Conservation (phyloP, 495 filamentous ascomycete species). For the Friedmanniomyces endolithicus region DNA sequence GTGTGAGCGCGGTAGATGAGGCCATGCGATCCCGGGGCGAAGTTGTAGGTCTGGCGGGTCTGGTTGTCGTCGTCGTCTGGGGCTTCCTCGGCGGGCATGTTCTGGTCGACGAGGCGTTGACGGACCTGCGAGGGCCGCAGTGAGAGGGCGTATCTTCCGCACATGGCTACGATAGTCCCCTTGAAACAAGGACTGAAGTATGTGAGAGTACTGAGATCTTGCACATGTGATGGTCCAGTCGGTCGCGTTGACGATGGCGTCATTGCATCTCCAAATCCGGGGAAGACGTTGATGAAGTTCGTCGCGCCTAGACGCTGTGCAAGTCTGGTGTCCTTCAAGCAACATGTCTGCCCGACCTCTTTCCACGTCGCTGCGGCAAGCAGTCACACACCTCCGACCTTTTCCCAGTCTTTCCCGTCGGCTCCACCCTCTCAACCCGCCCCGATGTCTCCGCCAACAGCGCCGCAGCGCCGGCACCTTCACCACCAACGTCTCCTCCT, state of each 20-base stretch:
- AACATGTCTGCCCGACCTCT: constrained; percentile 5
- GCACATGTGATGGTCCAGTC: too few relatives aligned
- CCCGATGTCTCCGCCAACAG: constrained; percentile 1
- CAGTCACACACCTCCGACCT: not conserved
- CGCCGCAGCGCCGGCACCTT: constrained; percentile 6
- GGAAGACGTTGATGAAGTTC: too few relatives aligned
- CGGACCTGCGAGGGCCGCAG: constrained; percentile 53
- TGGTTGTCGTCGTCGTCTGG: constrained; percentile 54
- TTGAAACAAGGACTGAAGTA: not conserved
- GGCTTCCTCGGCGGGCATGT: constrained; percentile 66
- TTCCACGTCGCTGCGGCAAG: not conserved
- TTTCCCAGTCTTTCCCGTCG: constrained; percentile 3
- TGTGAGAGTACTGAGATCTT: too few relatives aligned
- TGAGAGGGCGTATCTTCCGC: constrained; percentile 71
- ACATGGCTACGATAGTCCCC: constrained; percentile 43
- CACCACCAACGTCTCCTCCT: constrained; percentile 2
- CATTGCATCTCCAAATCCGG: too few relatives aligned
- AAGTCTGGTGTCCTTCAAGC: not conserved
- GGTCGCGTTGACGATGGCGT: too few relatives aligned
- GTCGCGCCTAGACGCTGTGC: not conserved
- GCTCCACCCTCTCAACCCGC: not conserved
- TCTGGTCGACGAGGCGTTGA: constrained; percentile 53
- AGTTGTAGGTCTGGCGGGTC: constrained; percentile 73
- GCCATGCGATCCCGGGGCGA: constrained; percentile 77
- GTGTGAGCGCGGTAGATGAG: constrained; percentile 73